A percentile compares a stretch with the other conserved stretches of the same genome.
Conservation (phyloP, 176 grass and related monocot species). For the Aegilops bicornis region DNA sequence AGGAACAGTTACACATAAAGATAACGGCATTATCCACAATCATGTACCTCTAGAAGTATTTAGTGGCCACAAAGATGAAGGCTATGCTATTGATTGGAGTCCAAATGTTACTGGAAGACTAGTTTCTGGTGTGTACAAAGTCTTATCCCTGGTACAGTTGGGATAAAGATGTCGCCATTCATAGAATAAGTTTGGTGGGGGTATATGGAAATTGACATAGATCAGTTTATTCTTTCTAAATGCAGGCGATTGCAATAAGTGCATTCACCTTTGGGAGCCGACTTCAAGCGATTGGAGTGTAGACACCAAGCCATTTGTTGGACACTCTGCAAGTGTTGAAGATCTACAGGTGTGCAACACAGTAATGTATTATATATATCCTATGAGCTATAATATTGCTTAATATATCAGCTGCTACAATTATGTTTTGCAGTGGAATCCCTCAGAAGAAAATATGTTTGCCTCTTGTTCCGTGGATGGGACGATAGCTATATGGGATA, state of each 20-base stretch:
- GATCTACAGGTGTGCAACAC: constrained; percentile 64
- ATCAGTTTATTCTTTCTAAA: no score
- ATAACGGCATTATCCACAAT: constrained; percentile 48
- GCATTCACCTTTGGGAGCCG: constrained; percentile 89
- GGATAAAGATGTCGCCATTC: no score
- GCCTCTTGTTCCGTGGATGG: not conserved
- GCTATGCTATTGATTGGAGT: constrained; percentile 93
- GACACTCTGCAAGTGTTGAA: constrained; percentile 79
- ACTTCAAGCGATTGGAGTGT: constrained; percentile 62
- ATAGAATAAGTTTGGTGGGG: no score
- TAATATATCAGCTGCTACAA: not conserved
- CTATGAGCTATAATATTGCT: no score
- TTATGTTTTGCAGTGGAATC: not conserved
- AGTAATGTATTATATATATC: not conserved
- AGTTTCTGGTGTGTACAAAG: constrained; percentile 62
- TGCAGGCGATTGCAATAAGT: constrained; percentile 68
- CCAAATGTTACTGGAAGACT: constrained; percentile 78
- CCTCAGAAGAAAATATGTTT: not conserved
- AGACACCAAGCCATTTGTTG: constrained; percentile 68
- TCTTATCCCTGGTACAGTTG: no score
- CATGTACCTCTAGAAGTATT: constrained; percentile 69
- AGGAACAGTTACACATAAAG: constrained; percentile 42
- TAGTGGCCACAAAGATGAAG: constrained; percentile 84
- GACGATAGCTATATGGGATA: not conserved
- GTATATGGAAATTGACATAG: no score